A percentile compares a stretch with the other conserved stretches of the same genome.
These are phyloP conservation scores for Moniliella sp. DNA, from an alignment of 1,284 basidiomycete species.

Conservation along the genomic window DNA sequence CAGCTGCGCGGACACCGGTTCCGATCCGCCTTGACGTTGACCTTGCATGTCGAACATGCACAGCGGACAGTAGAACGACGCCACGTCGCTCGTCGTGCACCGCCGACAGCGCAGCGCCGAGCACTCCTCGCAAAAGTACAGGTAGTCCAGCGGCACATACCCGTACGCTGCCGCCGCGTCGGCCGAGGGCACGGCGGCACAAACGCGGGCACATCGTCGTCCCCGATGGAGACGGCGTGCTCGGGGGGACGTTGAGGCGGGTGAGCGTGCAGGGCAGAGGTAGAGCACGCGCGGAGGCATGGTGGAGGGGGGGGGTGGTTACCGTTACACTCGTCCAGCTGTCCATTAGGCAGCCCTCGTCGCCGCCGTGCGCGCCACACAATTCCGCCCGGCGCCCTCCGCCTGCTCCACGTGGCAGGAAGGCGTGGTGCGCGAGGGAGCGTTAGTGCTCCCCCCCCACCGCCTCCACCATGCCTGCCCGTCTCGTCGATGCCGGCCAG, in stretches of 20 bases:
- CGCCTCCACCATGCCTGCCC: no score
- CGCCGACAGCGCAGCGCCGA: conserved; percentile 75
- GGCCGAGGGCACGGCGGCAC: conserved; percentile 1
- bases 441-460: no score
- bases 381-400: no score
- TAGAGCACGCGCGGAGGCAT: neutral
- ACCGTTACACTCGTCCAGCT: no score
- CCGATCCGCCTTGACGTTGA: conserved; percentile 82
- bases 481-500: no score
- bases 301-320: no score
- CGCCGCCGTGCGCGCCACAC: no score
- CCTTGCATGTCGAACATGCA: conserved; percentile 95
- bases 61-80: conserved; percentile 89
- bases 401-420: no score
- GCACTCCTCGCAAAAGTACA: conserved; percentile 97
- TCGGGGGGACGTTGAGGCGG: neutral
- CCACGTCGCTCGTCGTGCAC: conserved; percentile 75
- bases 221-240: neutral
- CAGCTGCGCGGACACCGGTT: conserved; percentile 94
- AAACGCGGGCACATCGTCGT: neutral
- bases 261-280: neutral
- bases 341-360: no score
- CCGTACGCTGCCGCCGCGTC: conserved; percentile 4
- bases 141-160: conserved; percentile 50
- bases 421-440: no score